Base-by-base conservation (phyloP, 495 filamentous ascomycete genomes). In the Geopyxis carbonaria region DNA sequence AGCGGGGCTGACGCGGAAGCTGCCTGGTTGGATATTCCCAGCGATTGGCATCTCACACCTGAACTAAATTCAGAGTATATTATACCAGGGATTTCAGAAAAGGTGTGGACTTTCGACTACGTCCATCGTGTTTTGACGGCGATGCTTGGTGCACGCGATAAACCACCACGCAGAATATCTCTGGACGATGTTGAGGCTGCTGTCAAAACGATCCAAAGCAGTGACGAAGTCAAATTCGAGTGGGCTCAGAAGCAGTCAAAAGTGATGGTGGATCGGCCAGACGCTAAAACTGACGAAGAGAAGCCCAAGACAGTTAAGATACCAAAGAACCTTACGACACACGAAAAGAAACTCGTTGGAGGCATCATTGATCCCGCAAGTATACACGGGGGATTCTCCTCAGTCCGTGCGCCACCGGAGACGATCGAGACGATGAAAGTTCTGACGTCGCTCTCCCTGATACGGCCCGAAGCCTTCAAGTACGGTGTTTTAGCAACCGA, bases 401-500 rank as follows among this genome's bases (percentile, higher is more conserved):
- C 91, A 53, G 76, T 97, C 25, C 77, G 81, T 43, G 84, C 80
- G 11, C 73, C 85, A 0, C 56, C 67, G 2, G 79, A 83, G 35
- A 94, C 82, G 8, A 79, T 92, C 21, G 83, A 93, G 27, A 78
- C 85, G 1, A 61, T 95, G 40, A 85, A 86, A 57, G 86, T 80
- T 3, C 65, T 95, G 23, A 97, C 91, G 2, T 80, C 80, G 1
- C 65, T 97, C 6, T 92, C 85, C 0, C 67, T 97, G 0, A 65
- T 79, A 19, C 76, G 91, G 1, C 89, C 89, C 0, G 89, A 97
- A 29, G 89, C 91, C 20, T 97, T 97, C 58, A 76, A 75, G 11
- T 97, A 97, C 54, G 89, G 89, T 59, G 85, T 97, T 4, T 69
- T 97, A 23, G 79, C 86, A 1, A 86, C 75, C 0, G 85, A 94